A percentile compares a stretch with the other conserved stretches of the same genome.
Evolutionary conservation across 768 basidiomycete species (phyloP).

Genomic region (Xanthoconium stramineum): DNA sequence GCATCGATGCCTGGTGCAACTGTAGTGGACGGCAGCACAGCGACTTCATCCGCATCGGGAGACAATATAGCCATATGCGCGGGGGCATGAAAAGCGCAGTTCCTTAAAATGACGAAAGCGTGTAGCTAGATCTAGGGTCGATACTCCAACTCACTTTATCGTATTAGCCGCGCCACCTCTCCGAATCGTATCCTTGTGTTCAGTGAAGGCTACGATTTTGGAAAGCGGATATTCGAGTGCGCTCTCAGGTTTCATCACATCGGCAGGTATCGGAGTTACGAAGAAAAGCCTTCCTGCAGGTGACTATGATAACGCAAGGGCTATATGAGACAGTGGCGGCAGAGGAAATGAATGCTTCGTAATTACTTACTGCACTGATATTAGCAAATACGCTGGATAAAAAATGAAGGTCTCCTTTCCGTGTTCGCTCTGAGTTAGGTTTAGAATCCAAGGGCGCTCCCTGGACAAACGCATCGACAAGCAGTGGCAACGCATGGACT

Average conservation of each 20-base stretch:
- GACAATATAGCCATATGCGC: slow-evolving; percentile 71
- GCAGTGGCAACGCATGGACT: slow-evolving; percentile 67
- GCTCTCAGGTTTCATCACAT: slow-evolving; percentile 42
- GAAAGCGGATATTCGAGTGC: slow-evolving; percentile 75
- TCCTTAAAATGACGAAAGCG: slow-evolving; percentile 42
- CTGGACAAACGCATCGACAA: slow-evolving; percentile 88
- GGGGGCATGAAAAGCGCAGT: slow-evolving; percentile 68
- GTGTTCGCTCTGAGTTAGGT: slow-evolving; percentile 45
- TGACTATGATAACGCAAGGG: slow-evolving; percentile 42
- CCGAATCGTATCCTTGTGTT: slow-evolving; percentile 83
- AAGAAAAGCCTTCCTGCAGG: slow-evolving; percentile 79
- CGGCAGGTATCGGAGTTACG: slow-evolving; percentile 58
- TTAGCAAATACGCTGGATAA: slow-evolving; percentile 94
- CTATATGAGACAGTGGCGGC: background rate
- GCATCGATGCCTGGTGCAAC: slow-evolving; percentile 77
- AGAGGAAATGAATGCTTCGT: background rate
- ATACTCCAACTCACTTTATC: slow-evolving; percentile 62
- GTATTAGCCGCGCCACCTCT: slow-evolving; percentile 83
- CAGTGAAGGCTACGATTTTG: slow-evolving; percentile 83
- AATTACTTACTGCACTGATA: slow-evolving; percentile 63
- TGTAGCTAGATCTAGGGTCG: slow-evolving; percentile 10
- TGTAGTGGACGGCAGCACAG: slow-evolving; percentile 55
- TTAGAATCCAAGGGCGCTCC: slow-evolving; percentile 56
- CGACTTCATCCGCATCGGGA: slow-evolving; percentile 54
- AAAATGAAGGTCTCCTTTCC: slow-evolving; percentile 86